These are phyloP conservation scores for Myxozyma monticola DNA, from an alignment of 805 yeast genomes.

Conservation along the genomic window DNA sequence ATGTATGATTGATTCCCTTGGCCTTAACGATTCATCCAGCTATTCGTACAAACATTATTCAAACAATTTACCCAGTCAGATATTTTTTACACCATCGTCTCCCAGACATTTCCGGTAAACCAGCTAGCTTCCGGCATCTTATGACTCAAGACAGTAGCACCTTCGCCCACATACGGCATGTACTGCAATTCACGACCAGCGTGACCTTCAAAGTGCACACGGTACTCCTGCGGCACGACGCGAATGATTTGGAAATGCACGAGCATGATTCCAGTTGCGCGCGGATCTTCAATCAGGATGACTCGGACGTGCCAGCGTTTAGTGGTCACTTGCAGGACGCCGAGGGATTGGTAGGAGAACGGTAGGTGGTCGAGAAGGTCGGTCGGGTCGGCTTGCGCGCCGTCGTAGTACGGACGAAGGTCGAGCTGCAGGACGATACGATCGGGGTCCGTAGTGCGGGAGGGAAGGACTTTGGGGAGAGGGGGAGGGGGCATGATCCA, in stretches of 20 bases:
- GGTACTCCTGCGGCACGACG: not conserved
- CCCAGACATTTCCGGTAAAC: not conserved
- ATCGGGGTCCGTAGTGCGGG: too few species aligned
- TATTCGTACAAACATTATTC: too few species aligned
- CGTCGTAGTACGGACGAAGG: too few species aligned
- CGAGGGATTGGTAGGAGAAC: too few species aligned
- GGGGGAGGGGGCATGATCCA: too few species aligned
- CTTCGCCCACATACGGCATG: not conserved
- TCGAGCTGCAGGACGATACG: too few species aligned
- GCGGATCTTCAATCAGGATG: conserved; percentile 1
- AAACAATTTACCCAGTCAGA: not conserved
- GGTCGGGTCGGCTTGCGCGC: too few species aligned
- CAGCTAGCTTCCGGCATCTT: not conserved
- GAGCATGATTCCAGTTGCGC: not conserved
- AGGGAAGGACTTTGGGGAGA: too few species aligned
- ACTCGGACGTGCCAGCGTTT: not conserved
- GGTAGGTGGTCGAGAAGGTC: too few species aligned
- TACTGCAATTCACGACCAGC: not conserved
- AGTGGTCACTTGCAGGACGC: too few species aligned
- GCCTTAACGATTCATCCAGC: too few species aligned
- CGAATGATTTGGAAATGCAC: not conserved
- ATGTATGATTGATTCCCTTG: too few species aligned
- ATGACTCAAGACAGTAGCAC: not conserved
- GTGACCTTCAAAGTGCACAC: not conserved
- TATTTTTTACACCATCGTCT: not conserved